phyloP scores from a whole-genome alignment of 2,329 filamentous ascomycete species.

The Apiospora marii region DNA sequence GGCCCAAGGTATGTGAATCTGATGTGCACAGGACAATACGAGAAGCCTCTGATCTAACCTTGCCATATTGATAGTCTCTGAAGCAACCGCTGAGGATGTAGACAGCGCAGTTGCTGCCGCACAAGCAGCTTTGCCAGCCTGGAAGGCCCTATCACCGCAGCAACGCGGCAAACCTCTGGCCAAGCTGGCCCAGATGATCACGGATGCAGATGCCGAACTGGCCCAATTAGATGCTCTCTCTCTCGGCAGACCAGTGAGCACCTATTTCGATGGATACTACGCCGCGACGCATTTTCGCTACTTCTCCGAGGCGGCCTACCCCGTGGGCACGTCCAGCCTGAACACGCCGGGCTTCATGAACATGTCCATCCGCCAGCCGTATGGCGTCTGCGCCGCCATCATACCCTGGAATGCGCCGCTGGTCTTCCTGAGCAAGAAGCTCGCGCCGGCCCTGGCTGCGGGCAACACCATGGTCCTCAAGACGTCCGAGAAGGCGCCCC shows the following conservation, averaged over 20 bases:
- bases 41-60: background rate
- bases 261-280: conserved; percentile 33
- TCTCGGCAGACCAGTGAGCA: conserved; percentile 33
- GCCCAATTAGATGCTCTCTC: conserved; percentile 31
- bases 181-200: conserved; percentile 35
- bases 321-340: conserved; percentile 33
- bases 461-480: conserved; percentile 72
- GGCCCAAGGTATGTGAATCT: conserved; percentile 25
- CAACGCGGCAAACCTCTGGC: conserved; percentile 32
- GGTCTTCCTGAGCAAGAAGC: conserved; percentile 78
- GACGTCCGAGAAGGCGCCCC: conserved; percentile 70
- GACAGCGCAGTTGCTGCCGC: conserved; percentile 37
- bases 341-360: conserved; percentile 34
- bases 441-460: conserved; percentile 73
- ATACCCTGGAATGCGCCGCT: conserved; percentile 82
- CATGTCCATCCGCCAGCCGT: conserved; percentile 30
- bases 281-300: conserved; percentile 29
- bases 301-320: conserved; percentile 32
- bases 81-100: conserved; percentile 36
- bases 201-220: conserved; percentile 29
- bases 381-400: conserved; percentile 31
- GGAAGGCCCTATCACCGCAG: conserved; percentile 32
- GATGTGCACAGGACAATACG: background rate
- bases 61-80: conserved; percentile 22
- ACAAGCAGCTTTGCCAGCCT: conserved; percentile 34